Evolutionary conservation across 2,329 filamentous ascomycete genomes (phyloP), one percentile per base, ranked within the genome.

Genomic region (Remersonia thermophila): DNA sequence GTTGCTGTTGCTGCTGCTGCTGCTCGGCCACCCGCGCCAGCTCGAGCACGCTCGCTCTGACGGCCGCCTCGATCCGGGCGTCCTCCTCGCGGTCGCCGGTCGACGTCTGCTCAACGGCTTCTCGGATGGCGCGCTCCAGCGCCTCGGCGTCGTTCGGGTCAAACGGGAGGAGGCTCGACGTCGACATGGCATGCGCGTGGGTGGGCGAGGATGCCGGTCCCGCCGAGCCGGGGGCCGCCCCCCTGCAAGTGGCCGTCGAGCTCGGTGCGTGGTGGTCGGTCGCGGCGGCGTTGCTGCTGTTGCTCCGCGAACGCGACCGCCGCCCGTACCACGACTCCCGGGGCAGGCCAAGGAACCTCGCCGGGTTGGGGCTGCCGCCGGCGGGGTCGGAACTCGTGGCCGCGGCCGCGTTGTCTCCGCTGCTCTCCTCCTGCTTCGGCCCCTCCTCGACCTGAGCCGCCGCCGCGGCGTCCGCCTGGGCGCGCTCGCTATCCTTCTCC

Each of bases 41-140:
- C 26, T 82, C 76, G 11, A 60, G 62, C 12, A 91, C 65, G 43
- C 80, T 84, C 4, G 80, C 76, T 11, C 81, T 68, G 34, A 93
- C 80, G 1, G 83, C 83, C 14, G 73, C 66, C 51, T 86, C 83
- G 32, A 93, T 67, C 40, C 71, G 64, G 15, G 67, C 67, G 49
- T 91, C 84, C 54, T 91, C 80, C 14, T 73, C 66, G 0, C 66
- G 52, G 43, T 89, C 67, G 9, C 83, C 83, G 1, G 62, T 67
- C 0, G 81, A 86, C 0, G 81, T 85, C 51, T 80, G 71, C 7
- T 63, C 61, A 1, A 91, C 79, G 1, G 80, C 82, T 9, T 65
- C 65, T 36, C 67, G 69, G 39, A 91, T 89, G 1, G 83, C 83
- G 29, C 69, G 63, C 52, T 89, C 82, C 29, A 85, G 69, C 38